Evolutionary conservation across 2,329 filamentous ascomycete species (phyloP).

Genomic region (Diaporthe caulivora): DNA sequence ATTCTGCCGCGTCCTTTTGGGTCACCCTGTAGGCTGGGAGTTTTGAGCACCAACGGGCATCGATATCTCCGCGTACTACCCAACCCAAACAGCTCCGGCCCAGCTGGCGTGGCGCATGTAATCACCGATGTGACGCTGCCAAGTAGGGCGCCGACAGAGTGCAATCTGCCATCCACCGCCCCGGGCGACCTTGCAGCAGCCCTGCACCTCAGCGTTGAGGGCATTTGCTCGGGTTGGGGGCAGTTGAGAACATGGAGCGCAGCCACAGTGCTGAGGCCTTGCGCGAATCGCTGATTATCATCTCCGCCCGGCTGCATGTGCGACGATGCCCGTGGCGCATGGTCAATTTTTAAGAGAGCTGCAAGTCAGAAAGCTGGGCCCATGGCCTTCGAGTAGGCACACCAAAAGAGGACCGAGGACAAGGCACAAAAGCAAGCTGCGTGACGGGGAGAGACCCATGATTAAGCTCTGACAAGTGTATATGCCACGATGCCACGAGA

Average conservation of each 20-base stretch:
- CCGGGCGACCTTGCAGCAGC: constrained; percentile 11
- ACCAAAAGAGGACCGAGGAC: background rate
- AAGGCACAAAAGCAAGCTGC: background rate
- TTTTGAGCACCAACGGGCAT: constrained; percentile 1
- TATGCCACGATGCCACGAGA: constrained; percentile 1
- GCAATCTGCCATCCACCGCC: constrained; percentile 21
- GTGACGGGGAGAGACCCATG: background rate
- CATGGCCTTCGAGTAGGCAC: background rate
- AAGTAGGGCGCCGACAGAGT: constrained; percentile 14
- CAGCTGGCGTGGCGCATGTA: constrained; percentile 20
- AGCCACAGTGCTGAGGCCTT: background rate
- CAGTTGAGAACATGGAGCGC: background rate
- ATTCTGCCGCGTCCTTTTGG: constrained; percentile 3
- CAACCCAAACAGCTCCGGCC: background rate
- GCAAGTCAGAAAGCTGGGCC: background rate
- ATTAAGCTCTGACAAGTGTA: constrained; percentile 8
- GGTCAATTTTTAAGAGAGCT: background rate
- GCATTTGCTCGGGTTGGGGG: background rate
- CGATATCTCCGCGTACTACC: background rate
- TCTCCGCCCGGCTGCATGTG: background rate
- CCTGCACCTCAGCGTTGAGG: constrained; percentile 2
- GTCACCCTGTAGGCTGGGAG: background rate
- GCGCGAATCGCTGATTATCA: background rate
- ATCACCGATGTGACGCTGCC: constrained; percentile 28
- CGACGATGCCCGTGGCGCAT: background rate